Evolutionary conservation across 2,329 filamentous ascomycete genomes (phyloP), one percentile per base, ranked within the genome.

Genomic region (Fusarium poae): DNA sequence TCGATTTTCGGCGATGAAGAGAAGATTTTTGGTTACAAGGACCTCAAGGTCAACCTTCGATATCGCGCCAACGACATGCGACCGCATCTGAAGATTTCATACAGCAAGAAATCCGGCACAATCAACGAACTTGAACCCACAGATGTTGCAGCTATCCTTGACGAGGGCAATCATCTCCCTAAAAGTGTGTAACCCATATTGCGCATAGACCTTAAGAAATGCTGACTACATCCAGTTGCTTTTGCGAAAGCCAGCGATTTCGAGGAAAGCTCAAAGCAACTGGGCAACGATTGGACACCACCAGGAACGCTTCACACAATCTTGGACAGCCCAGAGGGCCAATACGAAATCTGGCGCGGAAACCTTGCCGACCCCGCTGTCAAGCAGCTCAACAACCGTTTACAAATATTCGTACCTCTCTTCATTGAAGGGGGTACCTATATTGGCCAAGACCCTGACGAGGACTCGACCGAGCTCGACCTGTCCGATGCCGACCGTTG

Each of bases 1-100:
- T 84, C 93, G 2, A 91, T 99, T 68, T 97, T 98, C 72, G 93
- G 93, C 74, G 91, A 98, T n/a, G 91, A 96, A 11, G 94, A 99
- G 79, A 87, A 86, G 30, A 95, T 98, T 68, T 94, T 97, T 73
- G 95, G 95, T 37, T 97, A 97, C 83, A 90, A 93, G 77, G 89
- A 89, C 55, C 85, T 97, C 57, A 88, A 89, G 68, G 90, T 98
- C 76, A 87, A 88, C 67, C 82, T 98, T 57, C 88, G 88, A 66
- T 90, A 84, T 72, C 83, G 88, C 76, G 85, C 86, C 18, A 86
- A 83, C 77, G 92, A 97, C 77, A 89, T 98, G 81, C 89, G 90
- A 70, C 93, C 94, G 1, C 88, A 92, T 72, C 78, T 97, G 32
- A 85, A 89, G 57, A 85, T 94, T 53, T 86, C 87, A 2, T 94